phyloP scores from a whole-genome alignment of 108 stramenopile genomes.

The Fragilaria crotonensis region DNA sequence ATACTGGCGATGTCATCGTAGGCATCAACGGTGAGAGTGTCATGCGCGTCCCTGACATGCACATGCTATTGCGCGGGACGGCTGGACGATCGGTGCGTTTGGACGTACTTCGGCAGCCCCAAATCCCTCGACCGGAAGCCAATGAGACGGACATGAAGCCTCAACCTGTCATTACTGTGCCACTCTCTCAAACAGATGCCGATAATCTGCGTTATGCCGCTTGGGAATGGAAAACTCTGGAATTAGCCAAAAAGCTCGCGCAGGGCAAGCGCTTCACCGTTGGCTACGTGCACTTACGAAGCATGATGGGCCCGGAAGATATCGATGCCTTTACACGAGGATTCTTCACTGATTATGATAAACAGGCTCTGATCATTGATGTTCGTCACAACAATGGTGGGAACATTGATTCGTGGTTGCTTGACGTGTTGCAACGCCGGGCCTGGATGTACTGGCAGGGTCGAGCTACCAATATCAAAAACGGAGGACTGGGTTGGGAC shows the following conservation, averaged over 20 bases:
- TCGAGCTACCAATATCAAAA: conserved; percentile 30
- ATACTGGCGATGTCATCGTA: conserved; percentile 65
- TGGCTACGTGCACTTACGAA: conserved; percentile 56
- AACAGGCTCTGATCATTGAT: conserved; percentile 66
- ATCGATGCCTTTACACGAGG: conserved; percentile 61
- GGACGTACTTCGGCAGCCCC: conserved; percentile 50
- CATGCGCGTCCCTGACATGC: conserved; percentile 52
- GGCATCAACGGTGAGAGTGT: conserved; percentile 69
- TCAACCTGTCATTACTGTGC: conserved; percentile 45
- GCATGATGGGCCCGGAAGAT: conserved; percentile 51
- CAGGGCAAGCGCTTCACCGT: conserved; percentile 47
- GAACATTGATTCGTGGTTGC: conserved; percentile 70
- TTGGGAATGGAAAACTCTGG: conserved; percentile 70
- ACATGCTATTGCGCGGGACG: conserved; percentile 51
- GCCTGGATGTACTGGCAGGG: conserved; percentile 72
- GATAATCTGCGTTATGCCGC: conserved; percentile 40
- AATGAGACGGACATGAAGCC: conserved; percentile 4
- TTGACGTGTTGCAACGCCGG: conserved; percentile 56
- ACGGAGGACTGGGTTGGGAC: conserved; percentile 63
- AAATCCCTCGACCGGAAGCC: conserved; percentile 8
- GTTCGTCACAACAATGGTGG: conserved; percentile 65
- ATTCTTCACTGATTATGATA: conserved; percentile 66
- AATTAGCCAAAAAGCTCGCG: conserved; percentile 39
- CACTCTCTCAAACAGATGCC: conserved; percentile 30
- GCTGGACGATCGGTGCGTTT: conserved; percentile 46